Base-by-base conservation (phyloP, 2,329 filamentous ascomycete genomes). In the Stemphylium lycopersici region DNA sequence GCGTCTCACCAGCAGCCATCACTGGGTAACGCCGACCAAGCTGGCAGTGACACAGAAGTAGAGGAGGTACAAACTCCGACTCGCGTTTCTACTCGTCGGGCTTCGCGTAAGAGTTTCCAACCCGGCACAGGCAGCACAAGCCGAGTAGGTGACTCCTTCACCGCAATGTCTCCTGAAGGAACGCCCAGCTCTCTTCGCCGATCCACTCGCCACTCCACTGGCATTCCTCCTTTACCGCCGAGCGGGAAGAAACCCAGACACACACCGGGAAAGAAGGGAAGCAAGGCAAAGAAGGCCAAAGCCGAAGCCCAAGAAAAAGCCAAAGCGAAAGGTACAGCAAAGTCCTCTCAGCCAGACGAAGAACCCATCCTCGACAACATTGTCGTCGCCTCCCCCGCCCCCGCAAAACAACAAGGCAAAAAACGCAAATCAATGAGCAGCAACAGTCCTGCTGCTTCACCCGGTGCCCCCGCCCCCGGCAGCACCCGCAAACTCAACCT, bases 361-460 rank as follows among this genome's bases (percentile, higher is more conserved):
- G 72, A 76, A 6, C 69, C 66, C 4, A 69, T 77, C 16, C 68
- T 68, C 18, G 77, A 77, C 37, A 76, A 75, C 49, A 79, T 79
- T 43, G 66, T 77, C 13, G 74, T 79, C 16, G 72, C 70, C 15
- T 55, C 57, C 3, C 55, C 65, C 3, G 40, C 36, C 7, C 39
- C 45, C 4, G 46, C 49, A 2, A 59, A 39, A 11, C 36, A 44
- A 2, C 40, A 15, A n/a, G 34, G 41, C 8, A 65, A 47, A 36
- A 69, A 66, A 64, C 54, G 68, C 13, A 69, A 66, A 45, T 54
- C 63, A 6, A 62, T 54, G 52, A 39, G 33, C 31, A 48, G 47
- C 12, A 29, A 51, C 59, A 46, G 37, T 48, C 22, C 41, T 46
- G 10, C 11, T 3, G n/a, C 45, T 22, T n/a, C 26, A 6, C 13